Evolutionary conservation across 176 grass and related monocot genomes (phyloP).

Genomic region (Oropetium thomaeum): DNA sequence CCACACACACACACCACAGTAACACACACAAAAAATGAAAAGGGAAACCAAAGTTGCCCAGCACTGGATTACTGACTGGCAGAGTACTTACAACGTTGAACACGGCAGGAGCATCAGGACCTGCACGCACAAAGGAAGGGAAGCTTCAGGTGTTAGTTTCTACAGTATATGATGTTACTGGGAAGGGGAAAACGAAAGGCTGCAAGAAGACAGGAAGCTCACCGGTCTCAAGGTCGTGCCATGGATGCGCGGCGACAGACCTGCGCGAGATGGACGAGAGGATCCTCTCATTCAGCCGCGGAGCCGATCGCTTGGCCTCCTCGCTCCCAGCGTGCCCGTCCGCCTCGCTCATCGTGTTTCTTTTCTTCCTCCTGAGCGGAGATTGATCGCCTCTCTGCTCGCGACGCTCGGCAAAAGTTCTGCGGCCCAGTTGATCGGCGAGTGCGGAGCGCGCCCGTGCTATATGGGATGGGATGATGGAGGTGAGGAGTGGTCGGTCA

Average conservation of each 20-base stretch:
- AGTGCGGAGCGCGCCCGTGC: not conserved
- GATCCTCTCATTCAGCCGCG: slow-evolving; percentile 81
- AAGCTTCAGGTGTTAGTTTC: not conserved
- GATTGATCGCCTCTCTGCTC: not conserved
- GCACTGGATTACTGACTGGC: not conserved
- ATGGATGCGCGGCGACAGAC: slow-evolving; percentile 90
- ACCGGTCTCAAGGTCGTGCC: slow-evolving; percentile 59
- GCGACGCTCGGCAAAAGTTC: not conserved
- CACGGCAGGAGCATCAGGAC: slow-evolving; percentile 56
- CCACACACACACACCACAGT: too few relatives aligned
- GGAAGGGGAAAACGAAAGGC: too few relatives aligned
- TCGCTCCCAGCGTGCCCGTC: not conserved
- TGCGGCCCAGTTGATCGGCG: not conserved
- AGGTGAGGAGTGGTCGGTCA: not conserved
- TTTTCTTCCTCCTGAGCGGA: not conserved
- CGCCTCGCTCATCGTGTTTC: slow-evolving; percentile 24
- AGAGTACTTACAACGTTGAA: slow-evolving; percentile 75
- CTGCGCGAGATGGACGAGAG: slow-evolving; percentile 70
- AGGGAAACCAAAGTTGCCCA: not conserved
- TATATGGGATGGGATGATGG: not conserved
- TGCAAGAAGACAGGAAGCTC: not conserved
- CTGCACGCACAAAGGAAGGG: slow-evolving; percentile 19
- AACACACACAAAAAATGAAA: too few relatives aligned
- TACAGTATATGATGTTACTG: not conserved
- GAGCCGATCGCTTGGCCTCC: not conserved